These are phyloP conservation scores for Trichocladium antarcticum DNA, from an alignment of 495 filamentous ascomycete species.

Conservation along the genomic window DNA sequence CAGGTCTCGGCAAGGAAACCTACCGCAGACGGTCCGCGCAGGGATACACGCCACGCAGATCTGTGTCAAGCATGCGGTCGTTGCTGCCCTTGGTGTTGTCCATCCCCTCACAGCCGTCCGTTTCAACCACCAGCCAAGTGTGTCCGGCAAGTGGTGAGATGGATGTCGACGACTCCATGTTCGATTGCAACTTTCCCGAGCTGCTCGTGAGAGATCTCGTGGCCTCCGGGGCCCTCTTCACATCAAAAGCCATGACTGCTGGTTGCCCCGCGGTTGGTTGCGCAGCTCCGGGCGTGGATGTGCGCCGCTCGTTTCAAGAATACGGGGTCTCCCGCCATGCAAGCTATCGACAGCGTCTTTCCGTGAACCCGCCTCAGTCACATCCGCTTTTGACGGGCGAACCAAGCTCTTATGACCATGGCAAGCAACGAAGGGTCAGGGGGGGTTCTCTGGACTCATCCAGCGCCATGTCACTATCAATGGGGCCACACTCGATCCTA, in stretches of 20 bases:
- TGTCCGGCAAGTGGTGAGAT: constrained; percentile 4
- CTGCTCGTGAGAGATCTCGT: constrained; percentile 35
- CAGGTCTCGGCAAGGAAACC: constrained; percentile 13
- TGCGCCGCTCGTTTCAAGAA: constrained; percentile 13
- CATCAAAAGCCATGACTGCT: constrained; percentile 33
- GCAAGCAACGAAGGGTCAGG: neutral
- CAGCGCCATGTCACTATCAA: constrained; percentile 21
- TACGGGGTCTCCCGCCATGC: constrained; percentile 4
- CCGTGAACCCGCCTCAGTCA: neutral
- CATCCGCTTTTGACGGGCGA: neutral
- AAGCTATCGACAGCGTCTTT: neutral
- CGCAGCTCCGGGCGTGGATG: constrained; percentile 16
- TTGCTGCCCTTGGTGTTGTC: constrained; percentile 11
- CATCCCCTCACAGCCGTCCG: neutral
- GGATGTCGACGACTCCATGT: constrained; percentile 14
- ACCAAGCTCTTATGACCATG: neutral
- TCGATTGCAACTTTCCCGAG: constrained; percentile 35
- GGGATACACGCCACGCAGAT: constrained; percentile 21
- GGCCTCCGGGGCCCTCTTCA: constrained; percentile 28
- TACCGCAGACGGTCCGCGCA: constrained; percentile 16
- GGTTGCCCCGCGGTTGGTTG: constrained; percentile 27
- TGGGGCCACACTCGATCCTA: constrained; percentile 20
- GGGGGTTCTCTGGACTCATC: constrained; percentile 12
- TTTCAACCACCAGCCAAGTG: neutral
- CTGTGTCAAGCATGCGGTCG: constrained; percentile 15